A percentile compares a stretch with the other conserved stretches of the same genome.
phyloP scores from a whole-genome alignment of 805 yeast species.

The Clavispora vitiphila region DNA sequence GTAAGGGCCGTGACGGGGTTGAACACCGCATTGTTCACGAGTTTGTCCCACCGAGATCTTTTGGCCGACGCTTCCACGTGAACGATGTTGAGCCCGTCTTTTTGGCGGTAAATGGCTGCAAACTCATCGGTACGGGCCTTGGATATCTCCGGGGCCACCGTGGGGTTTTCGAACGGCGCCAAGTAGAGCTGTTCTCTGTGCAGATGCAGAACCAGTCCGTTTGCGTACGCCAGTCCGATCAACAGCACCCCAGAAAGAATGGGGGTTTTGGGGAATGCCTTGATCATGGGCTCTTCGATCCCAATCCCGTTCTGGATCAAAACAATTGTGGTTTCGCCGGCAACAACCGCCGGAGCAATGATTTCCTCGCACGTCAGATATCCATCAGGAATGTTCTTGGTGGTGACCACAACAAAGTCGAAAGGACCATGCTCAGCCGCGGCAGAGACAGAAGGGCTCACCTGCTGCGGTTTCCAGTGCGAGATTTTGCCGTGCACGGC shows the following conservation, averaged over 20 bases:
- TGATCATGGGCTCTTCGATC: constrained; percentile 50
- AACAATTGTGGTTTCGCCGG: constrained; percentile 40
- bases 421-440: constrained; percentile 23
- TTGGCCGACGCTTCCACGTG: constrained; percentile 25
- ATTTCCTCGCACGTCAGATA: constrained; percentile 37
- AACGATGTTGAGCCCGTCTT: constrained; percentile 18
- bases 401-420: constrained; percentile 57
- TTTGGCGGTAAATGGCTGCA: constrained; percentile 23
- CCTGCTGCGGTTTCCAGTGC: constrained; percentile 12
- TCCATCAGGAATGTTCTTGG: constrained; percentile 55
- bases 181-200: constrained; percentile 46
- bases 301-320: constrained; percentile 67
- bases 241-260: constrained; percentile 60
- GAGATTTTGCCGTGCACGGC: constrained; percentile 11
- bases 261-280: constrained; percentile 45
- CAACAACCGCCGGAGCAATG: constrained; percentile 22
- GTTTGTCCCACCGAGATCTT: constrained; percentile 35
- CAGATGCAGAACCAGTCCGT: constrained; percentile 45
- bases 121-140: constrained; percentile 18
- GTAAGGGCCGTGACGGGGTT: constrained; percentile 34
- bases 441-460: constrained; percentile 7
- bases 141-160: constrained; percentile 8
- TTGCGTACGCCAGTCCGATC: constrained; percentile 51
- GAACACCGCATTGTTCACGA: constrained; percentile 33
- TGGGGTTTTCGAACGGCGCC: constrained; percentile 43